Evolutionary conservation across 331 rosid species (phyloP).

Genomic region (Malus hybrid): DNA sequence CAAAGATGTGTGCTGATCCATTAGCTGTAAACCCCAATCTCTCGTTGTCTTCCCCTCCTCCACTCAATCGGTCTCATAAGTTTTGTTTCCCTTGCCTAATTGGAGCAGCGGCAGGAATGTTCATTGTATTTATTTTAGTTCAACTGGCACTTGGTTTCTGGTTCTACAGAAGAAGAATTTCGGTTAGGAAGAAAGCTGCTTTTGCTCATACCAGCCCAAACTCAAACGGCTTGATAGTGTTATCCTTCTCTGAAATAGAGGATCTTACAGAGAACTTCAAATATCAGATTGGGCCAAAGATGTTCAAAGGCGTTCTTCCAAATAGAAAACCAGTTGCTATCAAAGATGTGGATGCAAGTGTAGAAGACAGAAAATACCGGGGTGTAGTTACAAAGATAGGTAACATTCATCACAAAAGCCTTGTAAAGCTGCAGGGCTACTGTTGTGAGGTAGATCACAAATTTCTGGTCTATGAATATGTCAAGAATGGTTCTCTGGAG

Average conservation of each 20-base stretch:
- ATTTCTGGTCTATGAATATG: slow-evolving; percentile 52
- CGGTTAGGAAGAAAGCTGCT: slow-evolving; percentile 23
- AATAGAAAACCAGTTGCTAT: slow-evolving; percentile 40
- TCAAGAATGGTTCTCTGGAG: slow-evolving; percentile 48
- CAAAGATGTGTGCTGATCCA: slow-evolving; percentile 63
- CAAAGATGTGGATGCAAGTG: slow-evolving; percentile 40
- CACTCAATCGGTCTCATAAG: slow-evolving; percentile 20
- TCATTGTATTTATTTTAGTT: slow-evolving; percentile 31
- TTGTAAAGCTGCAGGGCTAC: slow-evolving; percentile 74
- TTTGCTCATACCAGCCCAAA: slow-evolving; percentile 29
- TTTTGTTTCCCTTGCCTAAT: slow-evolving; percentile 49
- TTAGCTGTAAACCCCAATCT: slow-evolving; percentile 54
- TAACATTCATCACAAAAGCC: slow-evolving; percentile 67
- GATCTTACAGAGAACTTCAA: slow-evolving; percentile 49
- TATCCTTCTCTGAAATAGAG: slow-evolving; percentile 59
- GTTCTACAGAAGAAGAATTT: slow-evolving; percentile 39
- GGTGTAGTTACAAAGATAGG: slow-evolving; percentile 50
- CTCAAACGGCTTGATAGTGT: slow-evolving; percentile 43
- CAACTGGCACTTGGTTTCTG: slow-evolving; percentile 52
- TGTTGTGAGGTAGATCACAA: slow-evolving; percentile 60
- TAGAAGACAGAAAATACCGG: slow-evolving; percentile 67
- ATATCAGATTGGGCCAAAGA: slow-evolving; percentile 45
- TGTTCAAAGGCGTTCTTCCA: slow-evolving; percentile 55
- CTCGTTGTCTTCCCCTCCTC: slow-evolving; percentile 22
- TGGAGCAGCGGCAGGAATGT: slow-evolving; percentile 58